These are phyloP conservation scores for Cyclotella atomus DNA, from an alignment of 108 stramenopile species.

Conservation along the genomic window DNA sequence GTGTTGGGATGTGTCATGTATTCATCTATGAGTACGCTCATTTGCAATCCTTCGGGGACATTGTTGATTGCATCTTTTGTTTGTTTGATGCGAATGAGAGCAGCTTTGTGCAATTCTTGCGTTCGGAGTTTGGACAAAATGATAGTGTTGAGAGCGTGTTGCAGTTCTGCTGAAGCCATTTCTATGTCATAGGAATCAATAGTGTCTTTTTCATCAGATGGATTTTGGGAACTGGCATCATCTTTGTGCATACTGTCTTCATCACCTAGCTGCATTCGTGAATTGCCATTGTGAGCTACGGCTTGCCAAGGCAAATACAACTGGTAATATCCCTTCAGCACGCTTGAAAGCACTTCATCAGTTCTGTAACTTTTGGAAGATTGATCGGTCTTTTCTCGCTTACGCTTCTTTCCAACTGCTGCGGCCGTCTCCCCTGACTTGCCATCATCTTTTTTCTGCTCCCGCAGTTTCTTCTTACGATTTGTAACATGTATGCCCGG, in stretches of 20 bases:
- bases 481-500: conserved; percentile 23
- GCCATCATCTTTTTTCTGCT: neutral
- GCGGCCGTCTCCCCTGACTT: neutral
- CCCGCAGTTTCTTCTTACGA: neutral
- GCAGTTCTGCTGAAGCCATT: conserved; percentile 28
- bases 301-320: conserved; percentile 4
- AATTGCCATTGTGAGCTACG: neutral
- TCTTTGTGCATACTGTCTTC: too few species aligned
- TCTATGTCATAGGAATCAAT: neutral
- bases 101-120: conserved; percentile 29
- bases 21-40: conserved; percentile 22
- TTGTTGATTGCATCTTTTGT: neutral
- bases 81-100: neutral
- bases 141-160: conserved; percentile 29
- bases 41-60: neutral
- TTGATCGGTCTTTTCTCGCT: neutral
- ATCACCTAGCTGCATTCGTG: neutral
- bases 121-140: conserved; percentile 23
- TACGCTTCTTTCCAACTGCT: neutral
- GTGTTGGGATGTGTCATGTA: conserved; percentile 44
- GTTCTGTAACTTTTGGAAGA: neutral
- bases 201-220: neutral
- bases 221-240: neutral
- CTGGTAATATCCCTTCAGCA: conserved; percentile 41
- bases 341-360: conserved; percentile 12